Conservation (phyloP, 371 early-diverging fungal species). For the Lichtheimia ramosa region DNA sequence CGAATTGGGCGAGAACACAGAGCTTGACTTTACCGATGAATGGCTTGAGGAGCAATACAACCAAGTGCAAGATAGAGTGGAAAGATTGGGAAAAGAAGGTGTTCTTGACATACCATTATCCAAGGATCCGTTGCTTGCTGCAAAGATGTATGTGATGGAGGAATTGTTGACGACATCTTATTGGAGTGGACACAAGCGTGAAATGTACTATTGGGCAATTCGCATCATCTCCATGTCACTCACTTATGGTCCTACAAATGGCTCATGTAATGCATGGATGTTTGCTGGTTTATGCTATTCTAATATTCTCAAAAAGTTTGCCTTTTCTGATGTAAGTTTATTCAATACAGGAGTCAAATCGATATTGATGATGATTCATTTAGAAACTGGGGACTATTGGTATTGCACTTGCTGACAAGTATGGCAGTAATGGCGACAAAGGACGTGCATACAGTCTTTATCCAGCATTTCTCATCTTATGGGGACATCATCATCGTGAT, state of each 20-base stretch:
- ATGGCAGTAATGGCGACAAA: constrained; percentile 30
- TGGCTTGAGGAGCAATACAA: constrained; percentile 18
- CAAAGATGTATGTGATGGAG: constrained; percentile 35
- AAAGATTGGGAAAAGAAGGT: constrained; percentile 16
- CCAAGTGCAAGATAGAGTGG: constrained; percentile 13
- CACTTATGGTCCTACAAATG: constrained; percentile 21
- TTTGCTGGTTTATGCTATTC: constrained; percentile 34
- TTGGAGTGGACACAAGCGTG: constrained; percentile 36
- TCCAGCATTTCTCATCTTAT: constrained; percentile 25
- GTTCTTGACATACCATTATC: constrained; percentile 17
- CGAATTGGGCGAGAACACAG: constrained; percentile 26
- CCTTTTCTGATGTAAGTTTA: constrained; percentile 29
- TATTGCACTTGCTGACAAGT: constrained; percentile 24
- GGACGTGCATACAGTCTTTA: constrained; percentile 37
- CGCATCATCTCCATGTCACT: constrained; percentile 33
- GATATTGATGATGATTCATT: background rate
- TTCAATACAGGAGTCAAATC: background rate
- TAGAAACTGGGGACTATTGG: constrained; percentile 37
- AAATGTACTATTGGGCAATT: constrained; percentile 37
- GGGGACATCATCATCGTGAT: constrained; percentile 38
- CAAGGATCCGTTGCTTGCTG: constrained; percentile 20
- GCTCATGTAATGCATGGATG: constrained; percentile 26
- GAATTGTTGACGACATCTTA: constrained; percentile 40
- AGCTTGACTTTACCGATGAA: constrained; percentile 11
- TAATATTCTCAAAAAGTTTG: constrained; percentile 19